Evolutionary conservation across 371 early-diverging fungal genomes (phyloP), one percentile per base, ranked within the genome.

Genomic region (Syncephalastrum monosporum): DNA sequence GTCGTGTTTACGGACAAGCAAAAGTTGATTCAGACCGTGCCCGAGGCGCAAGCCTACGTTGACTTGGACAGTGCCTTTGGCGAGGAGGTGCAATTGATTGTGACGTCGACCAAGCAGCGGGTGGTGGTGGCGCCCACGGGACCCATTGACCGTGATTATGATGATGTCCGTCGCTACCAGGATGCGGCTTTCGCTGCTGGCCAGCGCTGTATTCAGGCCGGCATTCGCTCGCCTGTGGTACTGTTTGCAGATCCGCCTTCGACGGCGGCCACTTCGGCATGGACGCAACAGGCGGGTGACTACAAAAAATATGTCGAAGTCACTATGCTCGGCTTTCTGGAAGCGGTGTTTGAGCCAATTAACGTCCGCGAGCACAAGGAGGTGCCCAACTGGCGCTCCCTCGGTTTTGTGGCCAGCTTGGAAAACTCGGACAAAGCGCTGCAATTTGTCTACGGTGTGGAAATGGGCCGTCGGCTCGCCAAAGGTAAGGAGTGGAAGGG

Each of bases 101-200:
- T 73, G 45, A 60, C 70, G 16, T 48, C 64, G 16, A 72, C 72
- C 52, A 63, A 64, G 43, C 48, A 66, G 17, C 85, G 88, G 27
- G 64, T 92, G 19, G 67, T 94, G 17, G 63, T 91, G 33, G 84
- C 86, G 5, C 91, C 92, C 19, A 87, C 84, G 16, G 92, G 90
- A 19, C 77, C 86, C 16, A 59, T 92, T 3, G 60, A 68, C 53
- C 83, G 83, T 51, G 93, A 94, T 64, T 81, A 84, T 50, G 94
- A 92, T 67, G 94, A 94, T 68, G 92, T 86, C 25, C 84, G 94
- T 65, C 86, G 87, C 55, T 85, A 19, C 64, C 10, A 59, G 67
- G 88, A 88, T 55, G 80, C 80, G 47, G 86, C 85, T 61, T 82
- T 79, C 64, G 75, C 78, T 21, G 90, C 86, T 21, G 78, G 84